Base-by-base conservation (phyloP, 192 early-diverging fungal genomes). In the Chytriomyces confervae region DNA sequence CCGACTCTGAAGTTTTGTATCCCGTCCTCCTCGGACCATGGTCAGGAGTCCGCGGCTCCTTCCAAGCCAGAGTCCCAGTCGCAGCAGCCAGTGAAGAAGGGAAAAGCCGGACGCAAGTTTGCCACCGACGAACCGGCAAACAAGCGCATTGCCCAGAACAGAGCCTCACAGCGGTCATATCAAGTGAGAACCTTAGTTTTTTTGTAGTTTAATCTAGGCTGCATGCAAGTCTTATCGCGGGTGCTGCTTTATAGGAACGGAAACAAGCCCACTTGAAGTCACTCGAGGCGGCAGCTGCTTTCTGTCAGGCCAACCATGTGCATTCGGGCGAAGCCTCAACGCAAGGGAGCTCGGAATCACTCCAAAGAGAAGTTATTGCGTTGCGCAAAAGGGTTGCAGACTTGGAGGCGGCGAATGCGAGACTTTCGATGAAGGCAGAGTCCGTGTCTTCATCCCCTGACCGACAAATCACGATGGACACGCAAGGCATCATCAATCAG, bases 101-200 rank as follows among this genome's bases (percentile, higher is more conserved):
- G 53, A 13, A 57, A 57, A 20, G 53, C 53, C 20, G 53, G 53
- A 13, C 53, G 53, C 5, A 57, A 57, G 53, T 13, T 57, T 13
- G 20, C 53, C 57, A 43, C 7, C 11, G 57, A 62, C 18, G 62
- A 50, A 2, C 10, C 43, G 7, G 27, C 10, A 16, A 50, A 73
- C n/a, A 77, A 69, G 61, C 20, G 76, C 46, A 77, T 71, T 50
- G 76, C 69, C 6, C 76, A 77, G 29, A 77, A 77, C 66, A 13
- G 76, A 18, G 13, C 62, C 7, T 36, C 76, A 5, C 76, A 77
- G 29, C 7, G 76, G 44, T n/a, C 65, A 7, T 74, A 20, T 69
- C 66, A 69, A 2, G 67, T 69, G 9, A 62, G 13, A 36, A 5
- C 13, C 50, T 51, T 20, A n/a, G 10, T 16, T 13, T n/a, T n/a